These are phyloP conservation scores for Lotmaria passim DNA, from an alignment of 208 protist genomes.

Conservation along the genomic window DNA sequence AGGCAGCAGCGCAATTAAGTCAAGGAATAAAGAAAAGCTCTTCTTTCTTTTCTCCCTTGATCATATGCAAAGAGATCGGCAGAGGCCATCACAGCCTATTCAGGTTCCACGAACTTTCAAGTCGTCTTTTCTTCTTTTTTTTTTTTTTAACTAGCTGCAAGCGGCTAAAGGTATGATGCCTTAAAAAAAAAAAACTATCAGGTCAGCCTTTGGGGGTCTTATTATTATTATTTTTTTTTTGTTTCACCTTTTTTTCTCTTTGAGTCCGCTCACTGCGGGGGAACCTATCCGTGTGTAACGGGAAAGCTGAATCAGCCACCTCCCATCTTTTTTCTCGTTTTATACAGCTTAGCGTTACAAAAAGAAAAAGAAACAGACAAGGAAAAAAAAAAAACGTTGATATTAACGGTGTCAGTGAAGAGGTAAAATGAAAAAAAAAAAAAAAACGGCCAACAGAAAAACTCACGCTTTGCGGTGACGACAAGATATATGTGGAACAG, in stretches of 20 bases:
- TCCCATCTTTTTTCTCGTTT: not conserved
- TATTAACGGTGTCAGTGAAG: not conserved
- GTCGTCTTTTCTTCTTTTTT: no score
- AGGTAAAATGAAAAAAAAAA: not conserved
- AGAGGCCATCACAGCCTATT: no score
- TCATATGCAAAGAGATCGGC: no score
- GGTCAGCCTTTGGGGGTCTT: no score
- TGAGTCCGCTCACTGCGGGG: no score
- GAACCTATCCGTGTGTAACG: no score
- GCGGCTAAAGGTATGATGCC: not conserved
- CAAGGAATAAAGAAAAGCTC: no score
- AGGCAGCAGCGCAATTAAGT: no score
- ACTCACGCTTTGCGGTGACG: no score
- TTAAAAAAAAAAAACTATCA: constrained; percentile 8
- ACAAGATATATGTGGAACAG: not conserved
- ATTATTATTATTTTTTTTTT: not conserved
- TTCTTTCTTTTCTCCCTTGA: no score
- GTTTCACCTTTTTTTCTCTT: not conserved
- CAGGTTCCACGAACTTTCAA: no score
- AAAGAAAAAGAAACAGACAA: not conserved
- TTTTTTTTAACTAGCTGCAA: not conserved
- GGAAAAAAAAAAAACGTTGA: constrained; percentile 8
- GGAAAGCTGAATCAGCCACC: no score
- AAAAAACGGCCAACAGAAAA: not conserved
- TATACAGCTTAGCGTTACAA: not conserved